Percentiles rank a stretch among this genome's conserved stretches.
Evolutionary conservation across 148 eudicot genomes (phyloP).

Genomic region (Nyssa sinensis): DNA sequence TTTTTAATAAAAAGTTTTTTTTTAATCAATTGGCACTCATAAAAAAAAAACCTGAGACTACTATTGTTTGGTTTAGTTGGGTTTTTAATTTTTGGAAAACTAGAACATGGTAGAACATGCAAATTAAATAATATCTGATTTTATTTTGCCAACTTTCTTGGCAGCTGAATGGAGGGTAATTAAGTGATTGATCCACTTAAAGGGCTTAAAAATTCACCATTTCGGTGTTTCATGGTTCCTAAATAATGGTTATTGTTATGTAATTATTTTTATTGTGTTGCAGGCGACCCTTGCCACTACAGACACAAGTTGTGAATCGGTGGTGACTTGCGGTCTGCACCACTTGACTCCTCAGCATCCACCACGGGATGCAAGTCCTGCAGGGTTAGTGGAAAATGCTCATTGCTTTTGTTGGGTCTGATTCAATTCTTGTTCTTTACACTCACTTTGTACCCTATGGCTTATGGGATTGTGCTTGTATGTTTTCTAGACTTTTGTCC

Average conservation of each 20-base stretch:
- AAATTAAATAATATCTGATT: too few species aligned
- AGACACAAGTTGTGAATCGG: conserved; percentile 62
- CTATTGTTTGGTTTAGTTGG: neutral
- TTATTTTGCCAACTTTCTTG: neutral
- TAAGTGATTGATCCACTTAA: neutral
- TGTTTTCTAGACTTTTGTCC: conserved; percentile 48
- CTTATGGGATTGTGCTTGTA: conserved; percentile 13
- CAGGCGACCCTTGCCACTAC: conserved; percentile 44
- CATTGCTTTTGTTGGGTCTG: neutral
- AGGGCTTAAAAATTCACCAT: neutral
- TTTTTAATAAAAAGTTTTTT: neutral
- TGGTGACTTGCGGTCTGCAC: conserved; percentile 53
- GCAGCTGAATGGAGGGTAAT: neutral
- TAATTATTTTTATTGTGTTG: neutral
- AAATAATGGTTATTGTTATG: neutral
- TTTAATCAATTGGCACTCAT: neutral
- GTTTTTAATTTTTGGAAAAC: neutral
- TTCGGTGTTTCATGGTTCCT: neutral
- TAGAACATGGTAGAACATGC: too few species aligned
- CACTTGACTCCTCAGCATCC: conserved; percentile 51
- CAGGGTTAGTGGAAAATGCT: conserved; percentile 43
- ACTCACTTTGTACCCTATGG: conserved; percentile 9
- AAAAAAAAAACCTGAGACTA: neutral
- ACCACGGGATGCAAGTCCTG: conserved; percentile 69
- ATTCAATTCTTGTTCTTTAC: conserved; percentile 8